Evolutionary conservation across 1,284 basidiomycete genomes (phyloP).

Genomic region (Cryptococcus deneoformans): DNA sequence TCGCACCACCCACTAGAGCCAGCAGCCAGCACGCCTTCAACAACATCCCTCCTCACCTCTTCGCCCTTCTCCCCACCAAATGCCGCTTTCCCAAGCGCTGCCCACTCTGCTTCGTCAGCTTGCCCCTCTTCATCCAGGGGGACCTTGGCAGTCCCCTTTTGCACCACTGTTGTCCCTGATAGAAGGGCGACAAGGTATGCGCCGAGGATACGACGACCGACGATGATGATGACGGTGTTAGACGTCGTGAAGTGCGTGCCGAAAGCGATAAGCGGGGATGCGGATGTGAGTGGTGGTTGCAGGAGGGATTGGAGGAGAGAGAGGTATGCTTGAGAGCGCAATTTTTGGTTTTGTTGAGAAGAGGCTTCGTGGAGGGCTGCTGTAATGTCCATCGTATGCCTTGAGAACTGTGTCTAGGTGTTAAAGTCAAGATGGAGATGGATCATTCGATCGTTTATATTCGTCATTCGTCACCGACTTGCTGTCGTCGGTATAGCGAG

Average conservation of each 20-base stretch:
- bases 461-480: no score
- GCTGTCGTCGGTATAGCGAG: no score
- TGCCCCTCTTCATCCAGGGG: constrained; percentile 16
- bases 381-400: constrained; percentile 11
- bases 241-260: constrained; percentile 41
- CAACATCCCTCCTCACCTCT: constrained; percentile 31
- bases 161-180: constrained; percentile 25
- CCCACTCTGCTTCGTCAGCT: constrained; percentile 21
- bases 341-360: constrained; percentile 16
- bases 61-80: constrained; percentile 26
- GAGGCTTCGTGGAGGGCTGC: background rate
- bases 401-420: constrained; percentile 7
- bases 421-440: background rate
- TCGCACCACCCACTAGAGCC: constrained; percentile 66
- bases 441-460: no score
- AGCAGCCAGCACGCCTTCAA: constrained; percentile 50
- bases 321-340: constrained; percentile 71
- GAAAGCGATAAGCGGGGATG: constrained; percentile 48
- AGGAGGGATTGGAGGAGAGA: constrained; percentile 40
- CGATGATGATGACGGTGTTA: constrained; percentile 39
- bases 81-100: constrained; percentile 23
- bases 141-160: constrained; percentile 8
- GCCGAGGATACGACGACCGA: constrained; percentile 41
- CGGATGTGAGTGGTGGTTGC: constrained; percentile 54
- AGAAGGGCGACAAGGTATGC: constrained; percentile 34